A percentile compares a stretch with the other conserved stretches of the same genome.
Evolutionary conservation across 192 early-diverging fungal genomes (phyloP).

Genomic region (Mortierella claussenii): DNA sequence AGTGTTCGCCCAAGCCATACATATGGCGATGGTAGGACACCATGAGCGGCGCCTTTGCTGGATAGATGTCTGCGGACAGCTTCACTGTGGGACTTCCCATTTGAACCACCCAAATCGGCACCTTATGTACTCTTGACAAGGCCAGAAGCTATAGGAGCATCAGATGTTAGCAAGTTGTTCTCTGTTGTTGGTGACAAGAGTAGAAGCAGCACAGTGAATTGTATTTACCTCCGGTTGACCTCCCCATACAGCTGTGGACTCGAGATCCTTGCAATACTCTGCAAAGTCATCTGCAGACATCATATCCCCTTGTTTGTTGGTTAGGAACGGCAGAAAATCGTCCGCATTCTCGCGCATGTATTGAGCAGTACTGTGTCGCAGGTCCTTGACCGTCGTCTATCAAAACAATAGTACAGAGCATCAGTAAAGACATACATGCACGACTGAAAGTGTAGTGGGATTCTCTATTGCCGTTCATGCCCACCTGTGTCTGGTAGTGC

Average conservation of each 20-base stretch:
- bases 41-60: slow-evolving; percentile 67
- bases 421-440: no score
- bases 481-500: slow-evolving; percentile 61
- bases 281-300: slow-evolving; percentile 70
- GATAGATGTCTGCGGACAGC: slow-evolving; percentile 79
- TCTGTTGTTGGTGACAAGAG: background rate
- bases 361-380: slow-evolving; percentile 78
- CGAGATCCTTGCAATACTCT: slow-evolving; percentile 81
- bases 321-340: slow-evolving; percentile 93
- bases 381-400: slow-evolving; percentile 64
- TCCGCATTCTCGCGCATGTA: slow-evolving; percentile 84
- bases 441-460: no score
- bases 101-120: slow-evolving; percentile 90
- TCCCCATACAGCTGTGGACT: slow-evolving; percentile 90
- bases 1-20: slow-evolving; percentile 96
- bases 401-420: background rate
- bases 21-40: slow-evolving; percentile 91
- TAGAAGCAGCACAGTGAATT: no score
- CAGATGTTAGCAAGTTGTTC: background rate
- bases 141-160: slow-evolving; percentile 74
- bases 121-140: slow-evolving; percentile 74
- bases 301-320: slow-evolving; percentile 84
- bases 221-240: slow-evolving; percentile 92
- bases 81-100: slow-evolving; percentile 80
- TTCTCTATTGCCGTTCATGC: no score